Evolutionary conservation across 2,329 filamentous ascomycete species (phyloP).

Genomic region (Colletotrichum higginsianum): DNA sequence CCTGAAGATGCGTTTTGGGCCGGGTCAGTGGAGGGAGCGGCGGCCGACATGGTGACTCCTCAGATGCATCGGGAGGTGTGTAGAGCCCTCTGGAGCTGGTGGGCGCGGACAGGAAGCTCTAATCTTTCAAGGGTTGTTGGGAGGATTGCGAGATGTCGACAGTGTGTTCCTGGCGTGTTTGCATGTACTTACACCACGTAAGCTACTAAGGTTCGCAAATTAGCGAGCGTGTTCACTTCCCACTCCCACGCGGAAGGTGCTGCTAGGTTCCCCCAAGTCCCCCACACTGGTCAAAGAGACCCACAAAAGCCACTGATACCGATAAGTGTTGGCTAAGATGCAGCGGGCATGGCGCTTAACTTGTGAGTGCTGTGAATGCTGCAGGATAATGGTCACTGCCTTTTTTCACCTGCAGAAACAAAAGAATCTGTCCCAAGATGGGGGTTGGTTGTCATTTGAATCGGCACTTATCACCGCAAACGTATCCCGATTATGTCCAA

Average conservation of each 20-base stretch:
- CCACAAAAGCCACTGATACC: constrained; percentile 34
- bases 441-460: neutral
- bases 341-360: neutral
- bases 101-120: constrained; percentile 19
- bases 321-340: constrained; percentile 14
- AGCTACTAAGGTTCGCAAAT: constrained; percentile 38
- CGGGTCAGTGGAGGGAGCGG: constrained; percentile 46
- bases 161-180: constrained; percentile 28
- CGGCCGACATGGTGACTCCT: constrained; percentile 49
- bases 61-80: constrained; percentile 40
- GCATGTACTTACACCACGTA: constrained; percentile 42
- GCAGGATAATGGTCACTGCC: neutral
- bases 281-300: constrained; percentile 33
- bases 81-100: constrained; percentile 41
- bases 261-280: constrained; percentile 29
- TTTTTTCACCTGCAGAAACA: neutral
- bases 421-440: neutral
- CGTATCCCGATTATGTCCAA: no score
- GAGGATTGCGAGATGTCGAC: constrained; percentile 32
- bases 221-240: constrained; percentile 43
- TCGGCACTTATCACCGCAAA: neutral
- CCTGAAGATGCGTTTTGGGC: constrained; percentile 49
- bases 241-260: constrained; percentile 39
- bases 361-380: neutral
- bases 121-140: constrained; percentile 13